Conservation (phyloP, 148 eudicot species). For the Nepenthes mirabilis region DNA sequence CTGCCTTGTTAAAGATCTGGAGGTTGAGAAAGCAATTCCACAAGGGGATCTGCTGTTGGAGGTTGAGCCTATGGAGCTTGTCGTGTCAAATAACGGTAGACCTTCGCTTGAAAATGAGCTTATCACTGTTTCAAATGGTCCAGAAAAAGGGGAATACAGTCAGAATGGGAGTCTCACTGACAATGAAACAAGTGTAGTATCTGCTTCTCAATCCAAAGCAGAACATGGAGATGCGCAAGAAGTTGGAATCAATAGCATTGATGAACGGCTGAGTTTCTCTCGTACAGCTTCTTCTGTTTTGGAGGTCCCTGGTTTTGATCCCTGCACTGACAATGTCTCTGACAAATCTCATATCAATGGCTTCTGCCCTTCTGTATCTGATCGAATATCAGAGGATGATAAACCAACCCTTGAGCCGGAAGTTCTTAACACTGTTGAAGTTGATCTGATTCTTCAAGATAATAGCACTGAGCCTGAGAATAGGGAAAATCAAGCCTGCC, state of each 20-base stretch:
- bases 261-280: neutral
- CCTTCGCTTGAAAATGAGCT: slow-evolving; percentile 9
- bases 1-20: slow-evolving; percentile 15
- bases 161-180: slow-evolving; percentile 15
- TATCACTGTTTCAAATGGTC: slow-evolving; percentile 12
- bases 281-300: neutral
- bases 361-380: slow-evolving; percentile 11
- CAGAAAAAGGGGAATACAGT: slow-evolving; percentile 9
- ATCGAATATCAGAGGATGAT: slow-evolving; percentile 10
- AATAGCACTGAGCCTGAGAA: neutral
- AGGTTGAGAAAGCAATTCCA: slow-evolving; percentile 10
- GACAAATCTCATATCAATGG: slow-evolving; percentile 18
- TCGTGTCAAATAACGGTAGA: slow-evolving; percentile 4
- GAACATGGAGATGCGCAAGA: slow-evolving; percentile 13
- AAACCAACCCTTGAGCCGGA: slow-evolving; percentile 8
- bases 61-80: neutral
- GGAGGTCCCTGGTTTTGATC: slow-evolving; percentile 7
- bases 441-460: neutral
- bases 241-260: slow-evolving; percentile 10
- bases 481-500: neutral
- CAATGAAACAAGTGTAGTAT: slow-evolving; percentile 10
- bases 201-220: slow-evolving; percentile 11
- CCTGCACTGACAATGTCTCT: slow-evolving; percentile 6
- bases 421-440: slow-evolving; percentile 12
- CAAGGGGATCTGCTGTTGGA: slow-evolving; percentile 6